These are phyloP conservation scores for Colletotrichum simmondsii DNA, from an alignment of 2,329 filamentous ascomycete genomes.

Conservation along the genomic window DNA sequence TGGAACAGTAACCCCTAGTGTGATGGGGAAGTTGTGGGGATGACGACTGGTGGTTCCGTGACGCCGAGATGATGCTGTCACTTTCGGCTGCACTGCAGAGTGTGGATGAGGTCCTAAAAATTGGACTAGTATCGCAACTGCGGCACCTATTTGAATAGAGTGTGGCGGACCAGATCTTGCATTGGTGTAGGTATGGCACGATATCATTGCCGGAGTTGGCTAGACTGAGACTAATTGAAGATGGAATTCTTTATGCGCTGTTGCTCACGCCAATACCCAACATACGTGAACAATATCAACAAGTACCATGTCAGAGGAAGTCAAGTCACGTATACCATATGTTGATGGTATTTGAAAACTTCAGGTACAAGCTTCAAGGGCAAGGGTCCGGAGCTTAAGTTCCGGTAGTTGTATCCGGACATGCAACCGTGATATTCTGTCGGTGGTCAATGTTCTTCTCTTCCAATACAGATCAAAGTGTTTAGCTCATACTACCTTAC, in stretches of 20 bases:
- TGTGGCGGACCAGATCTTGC: background rate
- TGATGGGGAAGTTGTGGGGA: no score
- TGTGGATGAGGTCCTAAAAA: no score
- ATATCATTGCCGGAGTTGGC: background rate
- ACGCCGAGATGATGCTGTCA: no score
- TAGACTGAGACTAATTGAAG: background rate
- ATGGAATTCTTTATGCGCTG: background rate
- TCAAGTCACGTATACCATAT: background rate
- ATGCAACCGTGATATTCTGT: background rate
- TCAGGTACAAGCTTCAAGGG: background rate
- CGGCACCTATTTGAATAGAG: background rate
- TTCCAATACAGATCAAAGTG: background rate
- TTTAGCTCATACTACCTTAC: background rate
- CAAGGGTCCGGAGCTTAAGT: slow-evolving; percentile 17
- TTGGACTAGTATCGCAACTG: background rate
- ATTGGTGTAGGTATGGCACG: background rate
- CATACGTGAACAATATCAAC: background rate
- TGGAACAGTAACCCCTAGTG: no score
- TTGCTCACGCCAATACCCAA: no score
- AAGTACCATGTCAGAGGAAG: background rate
- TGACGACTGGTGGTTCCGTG: no score
- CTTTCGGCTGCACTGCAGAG: no score
- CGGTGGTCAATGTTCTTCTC: background rate
- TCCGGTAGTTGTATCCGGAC: background rate
- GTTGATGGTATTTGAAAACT: background rate